These are phyloP conservation scores for Cadophora sp. DNA, from an alignment of 2,329 filamentous ascomycete species.

Conservation along the genomic window DNA sequence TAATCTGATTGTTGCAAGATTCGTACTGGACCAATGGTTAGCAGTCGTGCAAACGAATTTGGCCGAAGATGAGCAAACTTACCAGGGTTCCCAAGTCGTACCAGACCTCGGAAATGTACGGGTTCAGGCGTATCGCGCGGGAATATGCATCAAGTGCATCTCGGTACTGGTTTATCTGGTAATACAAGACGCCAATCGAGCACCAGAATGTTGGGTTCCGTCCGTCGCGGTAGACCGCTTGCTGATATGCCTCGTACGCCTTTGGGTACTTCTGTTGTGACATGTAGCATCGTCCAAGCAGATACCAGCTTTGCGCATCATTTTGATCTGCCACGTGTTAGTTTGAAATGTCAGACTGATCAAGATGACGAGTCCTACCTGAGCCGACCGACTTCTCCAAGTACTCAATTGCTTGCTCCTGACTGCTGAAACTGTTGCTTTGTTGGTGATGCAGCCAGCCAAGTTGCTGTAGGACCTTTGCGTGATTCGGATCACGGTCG, in stretches of 20 bases:
- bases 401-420: slow-evolving; percentile 96
- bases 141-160: slow-evolving; percentile 98
- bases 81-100: slow-evolving; percentile 96
- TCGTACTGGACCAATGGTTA: slow-evolving; percentile 71
- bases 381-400: slow-evolving; percentile 95
- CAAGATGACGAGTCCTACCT: slow-evolving; percentile 61
- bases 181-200: slow-evolving; percentile 98
- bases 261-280: slow-evolving; percentile 99
- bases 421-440: slow-evolving; percentile 87
- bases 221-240: slow-evolving; percentile 97
- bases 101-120: slow-evolving; percentile 99
- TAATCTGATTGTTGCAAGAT: slow-evolving; percentile 98
- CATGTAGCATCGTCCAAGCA: slow-evolving; percentile 98
- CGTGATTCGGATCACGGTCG: slow-evolving; percentile 93
- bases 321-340: slow-evolving; percentile 73
- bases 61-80: slow-evolving; percentile 52
- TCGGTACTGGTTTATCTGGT: slow-evolving; percentile 99
- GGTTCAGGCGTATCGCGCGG: slow-evolving; percentile 93
- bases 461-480: slow-evolving; percentile 96
- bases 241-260: slow-evolving; percentile 97
- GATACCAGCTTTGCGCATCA: slow-evolving; percentile 98
- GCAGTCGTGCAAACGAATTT: slow-evolving; percentile 34
- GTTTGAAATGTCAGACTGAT: slow-evolving; percentile 36
- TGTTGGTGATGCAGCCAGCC: slow-evolving; percentile 98
- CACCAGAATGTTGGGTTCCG: slow-evolving; percentile 99